phyloP scores from a whole-genome alignment of 345 rosid genomes.

The Microthlaspi erraticum region DNA sequence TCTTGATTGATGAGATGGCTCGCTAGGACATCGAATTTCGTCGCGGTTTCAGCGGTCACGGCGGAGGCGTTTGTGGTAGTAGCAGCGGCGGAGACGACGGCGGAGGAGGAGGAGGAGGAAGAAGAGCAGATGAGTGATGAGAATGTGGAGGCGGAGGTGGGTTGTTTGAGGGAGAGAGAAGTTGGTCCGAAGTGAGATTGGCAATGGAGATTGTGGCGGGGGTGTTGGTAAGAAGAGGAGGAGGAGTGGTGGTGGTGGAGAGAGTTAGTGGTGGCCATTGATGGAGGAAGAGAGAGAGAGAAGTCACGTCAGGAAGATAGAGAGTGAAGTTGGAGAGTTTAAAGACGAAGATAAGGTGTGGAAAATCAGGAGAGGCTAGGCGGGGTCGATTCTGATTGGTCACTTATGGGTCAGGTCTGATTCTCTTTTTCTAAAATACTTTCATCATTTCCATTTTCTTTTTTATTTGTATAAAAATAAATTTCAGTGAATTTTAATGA shows the following conservation, averaged over 20 bases:
- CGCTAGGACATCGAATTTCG: slow-evolving; percentile 66
- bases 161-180: slow-evolving; percentile 47
- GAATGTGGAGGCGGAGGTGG: slow-evolving; percentile 47
- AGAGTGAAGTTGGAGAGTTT: slow-evolving; percentile 46
- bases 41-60: slow-evolving; percentile 51
- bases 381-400: slow-evolving; percentile 69
- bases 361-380: slow-evolving; percentile 47
- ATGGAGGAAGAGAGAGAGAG: slow-evolving; percentile 30
- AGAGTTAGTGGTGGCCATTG: slow-evolving; percentile 51
- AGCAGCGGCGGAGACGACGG: slow-evolving; percentile 38
- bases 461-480: not conserved
- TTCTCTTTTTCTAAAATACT: slow-evolving; percentile 38
- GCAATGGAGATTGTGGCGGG: slow-evolving; percentile 43
- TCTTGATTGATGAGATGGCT: slow-evolving; percentile 64
- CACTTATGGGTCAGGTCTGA: slow-evolving; percentile 60
- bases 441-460: not conserved
- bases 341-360: slow-evolving; percentile 44
- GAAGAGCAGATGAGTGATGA: slow-evolving; percentile 44
- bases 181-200: slow-evolving; percentile 48
- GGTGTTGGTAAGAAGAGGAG: slow-evolving; percentile 44
- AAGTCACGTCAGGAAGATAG: slow-evolving; percentile 36
- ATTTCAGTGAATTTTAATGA: not conserved
- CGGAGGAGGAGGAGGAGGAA: slow-evolving; percentile 43
- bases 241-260: slow-evolving; percentile 38
- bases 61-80: slow-evolving; percentile 44